phyloP scores from a whole-genome alignment of 2,329 filamentous ascomycete genomes.

The Byssoonygena ceratinophila region DNA sequence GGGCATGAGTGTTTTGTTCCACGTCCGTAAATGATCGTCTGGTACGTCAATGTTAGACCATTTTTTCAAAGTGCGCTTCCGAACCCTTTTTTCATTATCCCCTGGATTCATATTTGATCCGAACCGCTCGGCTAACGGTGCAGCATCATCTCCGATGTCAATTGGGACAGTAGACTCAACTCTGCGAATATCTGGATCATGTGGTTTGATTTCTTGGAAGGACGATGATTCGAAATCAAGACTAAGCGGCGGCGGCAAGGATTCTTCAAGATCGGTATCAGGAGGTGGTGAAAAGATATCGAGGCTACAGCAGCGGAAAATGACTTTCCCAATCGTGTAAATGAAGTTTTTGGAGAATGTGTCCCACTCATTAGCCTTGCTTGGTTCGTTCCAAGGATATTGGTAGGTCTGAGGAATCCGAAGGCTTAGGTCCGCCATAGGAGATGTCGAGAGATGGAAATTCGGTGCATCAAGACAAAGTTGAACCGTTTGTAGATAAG shows the following conservation, averaged over 20 bases:
- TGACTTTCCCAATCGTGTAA: conserved; percentile 34
- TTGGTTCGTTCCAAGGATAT: conserved; percentile 36
- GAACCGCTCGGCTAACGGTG: conserved; percentile 21
- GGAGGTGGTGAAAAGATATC: conserved; percentile 35
- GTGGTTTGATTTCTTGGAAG: conserved; percentile 16
- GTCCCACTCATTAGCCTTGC: conserved; percentile 32
- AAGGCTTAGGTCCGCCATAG: conserved; percentile 33
- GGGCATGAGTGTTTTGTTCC: conserved; percentile 49
- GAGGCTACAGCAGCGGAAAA: conserved; percentile 34
- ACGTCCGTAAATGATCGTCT: conserved; percentile 45
- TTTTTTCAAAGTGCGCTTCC: conserved; percentile 36
- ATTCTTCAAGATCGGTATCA: conserved; percentile 34
- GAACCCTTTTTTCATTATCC: conserved; percentile 24
- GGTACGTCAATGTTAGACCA: conserved; percentile 44
- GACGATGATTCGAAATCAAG: conserved; percentile 20
- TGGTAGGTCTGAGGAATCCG: conserved; percentile 33
- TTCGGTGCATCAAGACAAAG: conserved; percentile 52
- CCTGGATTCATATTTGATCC: conserved; percentile 12
- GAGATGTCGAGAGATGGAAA: conserved; percentile 34
- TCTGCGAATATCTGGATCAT: conserved; percentile 3
- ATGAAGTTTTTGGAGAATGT: conserved; percentile 38
- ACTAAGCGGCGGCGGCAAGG: conserved; percentile 32
- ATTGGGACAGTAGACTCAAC: conserved; percentile 14
- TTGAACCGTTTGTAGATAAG: conserved; percentile 53
- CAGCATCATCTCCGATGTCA: conserved; percentile 13